A percentile compares a stretch with the other conserved stretches of the same genome.
Evolutionary conservation across 140 eudicot genomes (phyloP).

Genomic region (Senecio squalidus): DNA sequence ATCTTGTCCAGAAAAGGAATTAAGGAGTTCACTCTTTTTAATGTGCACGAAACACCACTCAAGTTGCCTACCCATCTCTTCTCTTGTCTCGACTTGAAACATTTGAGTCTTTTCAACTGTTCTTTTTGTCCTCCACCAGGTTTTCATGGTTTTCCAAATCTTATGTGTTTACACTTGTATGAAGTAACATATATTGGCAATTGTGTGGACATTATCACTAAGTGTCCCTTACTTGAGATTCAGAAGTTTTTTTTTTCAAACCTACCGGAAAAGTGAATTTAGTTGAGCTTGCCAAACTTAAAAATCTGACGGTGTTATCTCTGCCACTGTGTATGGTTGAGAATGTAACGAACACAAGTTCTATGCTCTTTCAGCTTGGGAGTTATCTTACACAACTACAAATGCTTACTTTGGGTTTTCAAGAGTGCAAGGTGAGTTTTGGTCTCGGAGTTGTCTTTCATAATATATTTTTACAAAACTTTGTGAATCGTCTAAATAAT

Average conservation of each 20-base stretch:
- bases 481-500: background rate
- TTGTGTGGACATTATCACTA: background rate
- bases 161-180: background rate
- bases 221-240: conserved; percentile 14
- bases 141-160: conserved; percentile 15
- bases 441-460: background rate
- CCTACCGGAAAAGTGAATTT: background rate
- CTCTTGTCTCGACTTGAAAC: conserved; percentile 18
- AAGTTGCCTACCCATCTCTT: conserved; percentile 17
- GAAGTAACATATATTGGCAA: background rate
- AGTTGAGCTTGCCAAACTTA: conserved; percentile 7
- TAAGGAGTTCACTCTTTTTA: background rate
- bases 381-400: conserved; percentile 11
- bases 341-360: background rate
- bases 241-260: background rate
- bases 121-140: background rate
- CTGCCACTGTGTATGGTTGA: background rate
- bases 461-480: background rate
- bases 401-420: background rate
- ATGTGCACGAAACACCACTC: background rate
- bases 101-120: background rate
- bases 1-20: conserved; percentile 3
- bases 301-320: conserved; percentile 2
- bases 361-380: background rate
- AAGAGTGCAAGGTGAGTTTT: background rate